These are phyloP conservation scores for Fusarium virguliforme DNA, from an alignment of 2,329 filamentous ascomycete species.

Conservation along the genomic window DNA sequence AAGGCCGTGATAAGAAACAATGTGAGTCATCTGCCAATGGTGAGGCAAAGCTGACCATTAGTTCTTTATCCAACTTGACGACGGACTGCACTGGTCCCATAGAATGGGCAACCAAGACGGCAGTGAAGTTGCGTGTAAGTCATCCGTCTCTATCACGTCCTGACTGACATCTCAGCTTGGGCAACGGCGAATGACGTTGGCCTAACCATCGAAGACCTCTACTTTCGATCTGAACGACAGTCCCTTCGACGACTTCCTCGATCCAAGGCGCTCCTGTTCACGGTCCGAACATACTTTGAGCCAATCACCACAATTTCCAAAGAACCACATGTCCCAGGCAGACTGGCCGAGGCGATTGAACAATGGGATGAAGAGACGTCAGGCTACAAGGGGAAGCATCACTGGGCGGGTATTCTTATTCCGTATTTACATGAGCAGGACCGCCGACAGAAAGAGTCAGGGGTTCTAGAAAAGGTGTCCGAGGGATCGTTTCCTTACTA, in stretches of 20 bases:
- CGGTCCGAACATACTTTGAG: slow-evolving; percentile 40
- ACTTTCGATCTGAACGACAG: slow-evolving; percentile 43
- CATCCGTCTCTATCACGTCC: accelerated
- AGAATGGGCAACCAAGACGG: slow-evolving; percentile 38
- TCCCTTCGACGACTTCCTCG: slow-evolving; percentile 38
- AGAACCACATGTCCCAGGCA: slow-evolving; percentile 37
- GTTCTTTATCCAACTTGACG: slow-evolving; percentile 45
- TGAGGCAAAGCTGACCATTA: background rate
- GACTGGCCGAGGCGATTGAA: slow-evolving; percentile 36
- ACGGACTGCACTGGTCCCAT: slow-evolving; percentile 44
- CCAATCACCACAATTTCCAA: slow-evolving; percentile 30
- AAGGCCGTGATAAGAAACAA: slow-evolving; percentile 40
- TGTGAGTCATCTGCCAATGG: background rate
- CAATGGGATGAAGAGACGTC: slow-evolving; percentile 40
- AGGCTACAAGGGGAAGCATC: slow-evolving; percentile 37
- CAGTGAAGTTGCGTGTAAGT: slow-evolving; percentile 35
- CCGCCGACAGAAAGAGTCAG: slow-evolving; percentile 20
- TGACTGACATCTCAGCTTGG: slow-evolving; percentile 37
- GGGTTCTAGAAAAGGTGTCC: slow-evolving; percentile 20
- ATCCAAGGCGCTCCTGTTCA: slow-evolving; percentile 35
- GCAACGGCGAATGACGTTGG: slow-evolving; percentile 29
- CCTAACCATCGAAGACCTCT: slow-evolving; percentile 31
- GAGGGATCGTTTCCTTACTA: slow-evolving; percentile 36
- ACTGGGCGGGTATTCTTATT: slow-evolving; percentile 37
- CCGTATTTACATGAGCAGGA: slow-evolving; percentile 38